Evolutionary conservation across 208 protist species (phyloP), one percentile per base, ranked within the genome.

Genomic region (Trypanosoma congolense): DNA sequence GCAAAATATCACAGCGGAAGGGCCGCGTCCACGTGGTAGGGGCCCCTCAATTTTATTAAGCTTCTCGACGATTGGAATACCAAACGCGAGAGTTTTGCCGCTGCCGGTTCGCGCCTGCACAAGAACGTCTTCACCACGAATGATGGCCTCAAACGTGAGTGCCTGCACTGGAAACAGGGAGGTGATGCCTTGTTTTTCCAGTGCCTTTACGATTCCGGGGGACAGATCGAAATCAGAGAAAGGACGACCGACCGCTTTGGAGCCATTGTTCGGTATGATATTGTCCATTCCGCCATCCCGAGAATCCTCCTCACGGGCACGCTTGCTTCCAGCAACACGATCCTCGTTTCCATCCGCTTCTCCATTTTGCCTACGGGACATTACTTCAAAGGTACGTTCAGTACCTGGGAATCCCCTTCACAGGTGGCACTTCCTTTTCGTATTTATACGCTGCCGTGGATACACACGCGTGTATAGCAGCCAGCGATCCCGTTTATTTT

Each of bases 61-160:
- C 21, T 75, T 75, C 74, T 96, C 79, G 2, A 97, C 65, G 26
- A 87, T 90, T 25, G 95, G 93, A 38, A 97, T 90, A 51, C 79
- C 83, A 61, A 97, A 97, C 18, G 92, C 90, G 24, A 97, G 80
- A n/a, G 95, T 97, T 68, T 97, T 98, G 51, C 95, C 95, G 64
- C 82, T 95, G 25, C 95, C 95, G 24, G 95, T 98, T 35, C 90
- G 77, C 1, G 93, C 88, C 63, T 92, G 78, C 33, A 90, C 90
- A 14, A 98, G 61, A 14, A 96, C 73, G 61, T 98, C 92, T 41
- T 65, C 71, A 25, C 91, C 90, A 36, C 82, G 81, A 72, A 91
- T 89, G 65, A 98, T 97, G 33, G 77, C 83, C 52, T 97, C 81
- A 61, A 86, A 98, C 0, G 92, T 96, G 35, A 70, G 77, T 0